These are phyloP conservation scores for Mucor saturninus DNA, from an alignment of 371 early-diverging fungal genomes.

Conservation along the genomic window DNA sequence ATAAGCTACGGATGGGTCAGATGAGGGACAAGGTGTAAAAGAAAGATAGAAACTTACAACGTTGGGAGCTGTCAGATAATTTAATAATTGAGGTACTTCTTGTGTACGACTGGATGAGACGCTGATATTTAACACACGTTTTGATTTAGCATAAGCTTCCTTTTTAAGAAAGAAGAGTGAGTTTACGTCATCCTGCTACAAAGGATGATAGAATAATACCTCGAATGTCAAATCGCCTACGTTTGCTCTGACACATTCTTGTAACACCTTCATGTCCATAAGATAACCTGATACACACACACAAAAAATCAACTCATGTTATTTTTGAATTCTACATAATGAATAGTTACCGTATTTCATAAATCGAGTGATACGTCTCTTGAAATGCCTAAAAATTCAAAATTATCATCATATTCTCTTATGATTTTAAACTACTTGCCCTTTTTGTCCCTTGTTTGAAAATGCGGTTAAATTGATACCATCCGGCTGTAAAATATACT, in stretches of 20 bases:
- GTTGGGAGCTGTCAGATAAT: slow-evolving; percentile 78
- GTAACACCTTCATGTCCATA: slow-evolving; percentile 72
- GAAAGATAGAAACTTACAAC: slow-evolving; percentile 52
- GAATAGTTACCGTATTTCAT: slow-evolving; percentile 62
- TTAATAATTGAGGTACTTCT: slow-evolving; percentile 74
- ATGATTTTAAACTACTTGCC: slow-evolving; percentile 24
- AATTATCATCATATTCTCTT: no score
- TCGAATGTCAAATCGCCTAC: slow-evolving; percentile 76
- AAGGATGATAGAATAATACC: slow-evolving; percentile 23
- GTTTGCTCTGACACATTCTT: slow-evolving; percentile 70
- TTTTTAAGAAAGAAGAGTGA: slow-evolving; percentile 8
- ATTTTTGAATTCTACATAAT: no score
- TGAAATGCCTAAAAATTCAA: slow-evolving; percentile 41
- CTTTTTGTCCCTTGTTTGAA: slow-evolving; percentile 52
- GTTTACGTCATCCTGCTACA: background rate
- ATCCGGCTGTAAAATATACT: slow-evolving; percentile 63
- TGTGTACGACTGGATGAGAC: slow-evolving; percentile 70
- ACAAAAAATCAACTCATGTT: no score
- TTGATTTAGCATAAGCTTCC: slow-evolving; percentile 70
- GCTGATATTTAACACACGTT: slow-evolving; percentile 73
- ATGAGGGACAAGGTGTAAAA: background rate
- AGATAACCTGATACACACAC: slow-evolving; percentile 56
- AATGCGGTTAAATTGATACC: slow-evolving; percentile 73
- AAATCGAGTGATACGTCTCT: slow-evolving; percentile 64
- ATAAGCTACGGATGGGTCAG: slow-evolving; percentile 39